Percentiles rank a stretch among this genome's conserved stretches.
Evolutionary conservation across 106 monocot genomes (phyloP).

Genomic region (Narthecium ossifragum): DNA sequence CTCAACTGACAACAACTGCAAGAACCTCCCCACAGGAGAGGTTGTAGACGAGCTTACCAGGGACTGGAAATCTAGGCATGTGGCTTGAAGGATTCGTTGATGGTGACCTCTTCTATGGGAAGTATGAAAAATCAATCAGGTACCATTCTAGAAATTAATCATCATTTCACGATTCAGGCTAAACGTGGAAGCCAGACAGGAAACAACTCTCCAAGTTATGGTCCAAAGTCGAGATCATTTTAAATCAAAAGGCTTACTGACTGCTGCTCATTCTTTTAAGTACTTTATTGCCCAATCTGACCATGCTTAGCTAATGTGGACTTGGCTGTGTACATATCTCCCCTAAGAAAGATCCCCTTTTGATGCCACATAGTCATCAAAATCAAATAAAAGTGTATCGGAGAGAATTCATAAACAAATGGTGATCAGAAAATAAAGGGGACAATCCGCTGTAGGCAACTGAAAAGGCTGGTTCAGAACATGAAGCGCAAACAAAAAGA

Average conservation of each 20-base stretch:
- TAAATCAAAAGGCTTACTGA: neutral
- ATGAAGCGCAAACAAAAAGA: no score
- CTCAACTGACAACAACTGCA: slow-evolving; percentile 70
- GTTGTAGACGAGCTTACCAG: slow-evolving; percentile 60
- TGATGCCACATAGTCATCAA: no score
- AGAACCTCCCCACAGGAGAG: slow-evolving; percentile 60
- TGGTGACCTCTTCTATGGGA: slow-evolving; percentile 44
- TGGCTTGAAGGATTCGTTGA: slow-evolving; percentile 36
- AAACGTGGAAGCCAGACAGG: neutral
- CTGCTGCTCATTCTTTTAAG: neutral
- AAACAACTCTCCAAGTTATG: neutral
- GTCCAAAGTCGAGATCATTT: neutral
- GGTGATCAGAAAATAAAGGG: no score
- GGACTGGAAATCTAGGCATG: slow-evolving; percentile 44
- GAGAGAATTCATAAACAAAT: no score
- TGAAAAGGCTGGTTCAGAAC: no score
- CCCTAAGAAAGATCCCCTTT: no score
- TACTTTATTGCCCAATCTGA: no score
- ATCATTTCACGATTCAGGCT: slow-evolving; percentile 15
- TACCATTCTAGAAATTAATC: slow-evolving; percentile 9
- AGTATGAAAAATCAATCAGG: slow-evolving; percentile 28
- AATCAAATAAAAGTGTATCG: no score
- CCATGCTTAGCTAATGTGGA: no score
- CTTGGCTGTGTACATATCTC: no score
- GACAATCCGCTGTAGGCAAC: no score